phyloP scores from a whole-genome alignment of 352 stramenopile species.

The Pseudoperonospora humuli region DNA sequence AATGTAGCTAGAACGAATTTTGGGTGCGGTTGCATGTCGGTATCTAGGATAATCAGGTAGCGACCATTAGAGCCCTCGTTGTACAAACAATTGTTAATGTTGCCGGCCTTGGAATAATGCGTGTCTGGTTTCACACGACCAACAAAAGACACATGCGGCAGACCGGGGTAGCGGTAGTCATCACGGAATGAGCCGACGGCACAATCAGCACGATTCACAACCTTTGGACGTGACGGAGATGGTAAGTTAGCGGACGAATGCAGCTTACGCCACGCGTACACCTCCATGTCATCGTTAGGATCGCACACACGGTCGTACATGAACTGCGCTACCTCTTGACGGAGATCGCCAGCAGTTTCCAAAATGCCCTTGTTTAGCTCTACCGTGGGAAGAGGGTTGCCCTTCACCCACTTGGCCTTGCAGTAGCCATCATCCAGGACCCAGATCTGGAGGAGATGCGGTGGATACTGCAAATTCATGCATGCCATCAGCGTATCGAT shows the following conservation, averaged over 20 bases:
- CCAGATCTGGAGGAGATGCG: constrained; percentile 78
- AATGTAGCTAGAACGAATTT: constrained; percentile 72
- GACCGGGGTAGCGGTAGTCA: constrained; percentile 71
- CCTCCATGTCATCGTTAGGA: constrained; percentile 76
- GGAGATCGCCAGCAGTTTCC: constrained; percentile 69
- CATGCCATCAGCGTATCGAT: constrained; percentile 84
- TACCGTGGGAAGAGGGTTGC: constrained; percentile 55
- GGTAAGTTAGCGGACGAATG: constrained; percentile 77
- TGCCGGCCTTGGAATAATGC: constrained; percentile 83
- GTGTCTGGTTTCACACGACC: constrained; percentile 70
- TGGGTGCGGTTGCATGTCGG: constrained; percentile 74
- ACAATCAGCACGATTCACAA: constrained; percentile 65
- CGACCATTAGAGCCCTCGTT: constrained; percentile 75
- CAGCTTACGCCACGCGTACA: constrained; percentile 79
- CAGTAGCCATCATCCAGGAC: constrained; percentile 84
- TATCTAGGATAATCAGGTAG: constrained; percentile 78
- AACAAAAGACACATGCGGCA: constrained; percentile 71
- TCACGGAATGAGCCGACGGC: constrained; percentile 74
- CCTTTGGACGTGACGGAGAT: constrained; percentile 47
- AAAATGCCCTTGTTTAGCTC: constrained; percentile 78
- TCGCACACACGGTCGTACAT: constrained; percentile 83
- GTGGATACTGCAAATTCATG: constrained; percentile 85
- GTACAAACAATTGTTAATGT: constrained; percentile 85
- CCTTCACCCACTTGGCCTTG: constrained; percentile 71
- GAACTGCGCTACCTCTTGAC: constrained; percentile 76